These are phyloP conservation scores for Chaetoscypha palmicola DNA, from an alignment of 2,329 filamentous ascomycete species.

Conservation along the genomic window DNA sequence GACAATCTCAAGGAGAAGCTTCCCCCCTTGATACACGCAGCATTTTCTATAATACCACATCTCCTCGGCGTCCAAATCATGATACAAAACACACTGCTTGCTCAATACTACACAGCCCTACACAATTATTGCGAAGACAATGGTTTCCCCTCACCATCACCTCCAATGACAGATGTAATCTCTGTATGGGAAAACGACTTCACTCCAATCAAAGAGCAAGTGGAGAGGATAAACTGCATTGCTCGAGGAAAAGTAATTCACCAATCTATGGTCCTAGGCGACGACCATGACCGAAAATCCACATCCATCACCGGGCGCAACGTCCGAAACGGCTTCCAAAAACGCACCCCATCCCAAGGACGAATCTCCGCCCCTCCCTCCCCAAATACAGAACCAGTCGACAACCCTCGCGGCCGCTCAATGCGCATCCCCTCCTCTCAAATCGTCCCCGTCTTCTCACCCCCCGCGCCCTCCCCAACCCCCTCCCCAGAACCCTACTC, in stretches of 20 bases:
- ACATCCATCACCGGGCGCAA: conserved; percentile 26
- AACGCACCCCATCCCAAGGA: conserved; percentile 37
- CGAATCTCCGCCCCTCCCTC: conserved; percentile 16
- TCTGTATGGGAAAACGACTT: conserved; percentile 58
- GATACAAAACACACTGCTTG: conserved; percentile 71
- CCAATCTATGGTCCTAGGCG: conserved; percentile 38
- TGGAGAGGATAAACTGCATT: conserved; percentile 59
- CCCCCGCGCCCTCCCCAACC: conserved; percentile 19
- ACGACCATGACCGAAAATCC: conserved; percentile 26
- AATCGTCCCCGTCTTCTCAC: conserved; percentile 11
- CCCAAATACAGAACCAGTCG: conserved; percentile 17
- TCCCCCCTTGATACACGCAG: conserved; percentile 62
- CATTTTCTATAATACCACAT: conserved; percentile 67
- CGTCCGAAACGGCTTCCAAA: conserved; percentile 34
- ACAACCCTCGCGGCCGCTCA: conserved; percentile 9
- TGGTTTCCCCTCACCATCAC: conserved; percentile 63
- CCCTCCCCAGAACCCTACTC: conserved; percentile 24
- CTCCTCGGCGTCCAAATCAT: conserved; percentile 64
- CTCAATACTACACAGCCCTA: conserved; percentile 69
- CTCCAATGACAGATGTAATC: conserved; percentile 65
- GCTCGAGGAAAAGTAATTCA: conserved; percentile 60
- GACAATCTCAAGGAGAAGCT: conserved; percentile 64
- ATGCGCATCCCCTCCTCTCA: conserved; percentile 22
- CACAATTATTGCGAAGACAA: conserved; percentile 66
- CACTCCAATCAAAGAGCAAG: conserved; percentile 54